Base-by-base conservation (phyloP, 805 yeast genomes). In the Ogataea glucozyma region DNA sequence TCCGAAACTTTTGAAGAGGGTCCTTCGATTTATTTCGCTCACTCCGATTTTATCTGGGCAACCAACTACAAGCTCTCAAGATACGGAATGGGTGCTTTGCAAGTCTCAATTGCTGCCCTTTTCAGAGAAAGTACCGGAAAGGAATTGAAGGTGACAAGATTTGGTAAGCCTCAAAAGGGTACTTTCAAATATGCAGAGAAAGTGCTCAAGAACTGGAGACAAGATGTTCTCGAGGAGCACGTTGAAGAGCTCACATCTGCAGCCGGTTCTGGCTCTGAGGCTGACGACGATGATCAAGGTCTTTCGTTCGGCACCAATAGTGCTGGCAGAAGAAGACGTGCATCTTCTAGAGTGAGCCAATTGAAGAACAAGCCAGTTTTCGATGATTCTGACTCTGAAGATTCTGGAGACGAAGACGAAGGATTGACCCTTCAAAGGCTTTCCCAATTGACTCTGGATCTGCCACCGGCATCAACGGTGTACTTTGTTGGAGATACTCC, bases 81-180 rank as follows among this genome's bases (percentile, higher is more conserved):
- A 61, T 87, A 88, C 60, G 96, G 96, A 48, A 89, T 88, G 95
- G 97, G 97, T 46, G 96, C 97, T 3, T 72, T 88, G 51, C 96
- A 88, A 64, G 89, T 86, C 29, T 84, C 95, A 16, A 81, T 88
- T 57, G 89, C 90, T 43, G 93, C 95, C 0, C 71, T 88, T 45
- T 88, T 81, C 66, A 77, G 82, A 61, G 95, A 87, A 56, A 88
- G 84, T 57, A 87, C 96, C 2, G 95, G 95, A 45, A 75, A 73
- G 51, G 90, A 85, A 53, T 72, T 88, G 54, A 79, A 81, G 57
- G 90, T 85, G 34, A 85, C 85, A 39, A 72, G 95, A 59, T 88
- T 86, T 57, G 96, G 96, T 58, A 88, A 88, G 65, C 96, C 96
- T 1, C 93, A 88, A 61, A 73, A 82, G 53, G 90, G 90, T 38